phyloP scores from a whole-genome alignment of 768 basidiomycete genomes.

The Glaciozyma antarctica region DNA sequence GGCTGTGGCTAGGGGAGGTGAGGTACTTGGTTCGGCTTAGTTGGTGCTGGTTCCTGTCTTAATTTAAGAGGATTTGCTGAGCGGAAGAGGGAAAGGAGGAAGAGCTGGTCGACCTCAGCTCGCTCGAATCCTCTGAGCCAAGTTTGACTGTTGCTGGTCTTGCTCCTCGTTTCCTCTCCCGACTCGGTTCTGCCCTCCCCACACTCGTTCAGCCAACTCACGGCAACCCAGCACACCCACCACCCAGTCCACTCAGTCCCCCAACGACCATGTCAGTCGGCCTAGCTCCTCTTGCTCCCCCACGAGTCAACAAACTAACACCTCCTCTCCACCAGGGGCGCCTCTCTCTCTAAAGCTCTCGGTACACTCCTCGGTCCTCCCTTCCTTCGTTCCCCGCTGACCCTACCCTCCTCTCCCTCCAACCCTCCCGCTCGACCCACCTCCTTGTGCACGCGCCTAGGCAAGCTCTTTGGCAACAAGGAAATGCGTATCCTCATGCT shows the following conservation, averaged over 20 bases:
- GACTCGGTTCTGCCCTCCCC: not conserved
- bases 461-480: conserved; percentile 79
- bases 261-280: not conserved
- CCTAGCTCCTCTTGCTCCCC: not conserved
- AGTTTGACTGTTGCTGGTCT: not conserved
- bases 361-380: not conserved
- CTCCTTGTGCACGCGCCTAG: not conserved
- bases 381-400: not conserved
- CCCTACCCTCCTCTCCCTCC: not conserved
- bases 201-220: not conserved
- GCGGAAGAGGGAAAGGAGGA: no score
- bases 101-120: no score
- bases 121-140: not conserved
- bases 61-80: no score
- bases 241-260: no score
- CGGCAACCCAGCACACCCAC: no score
- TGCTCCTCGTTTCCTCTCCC: not conserved
- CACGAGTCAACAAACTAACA: not conserved
- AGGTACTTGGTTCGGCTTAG: no score
- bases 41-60: no score
- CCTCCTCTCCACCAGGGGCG: not conserved
- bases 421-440: not conserved
- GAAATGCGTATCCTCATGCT: conserved; percentile 82
- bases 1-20: no score
- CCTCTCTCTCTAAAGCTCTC: conserved; percentile 5